Conservation (phyloP, 345 rosid species). For the Gossypium anomalum region DNA sequence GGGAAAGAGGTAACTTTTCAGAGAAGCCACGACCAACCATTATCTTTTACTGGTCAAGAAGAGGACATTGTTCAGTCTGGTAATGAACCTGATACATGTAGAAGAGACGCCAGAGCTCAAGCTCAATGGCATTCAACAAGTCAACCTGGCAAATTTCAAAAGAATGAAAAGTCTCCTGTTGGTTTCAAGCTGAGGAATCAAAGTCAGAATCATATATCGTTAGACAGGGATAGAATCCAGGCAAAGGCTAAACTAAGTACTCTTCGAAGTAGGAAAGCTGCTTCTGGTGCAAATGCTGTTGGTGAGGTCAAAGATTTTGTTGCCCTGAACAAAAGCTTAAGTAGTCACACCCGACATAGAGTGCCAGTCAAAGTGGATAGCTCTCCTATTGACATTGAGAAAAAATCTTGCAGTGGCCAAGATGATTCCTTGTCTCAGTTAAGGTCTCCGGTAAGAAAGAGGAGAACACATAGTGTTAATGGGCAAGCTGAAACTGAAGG, state of each 20-base stretch:
- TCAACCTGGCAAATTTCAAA: constrained; percentile 33
- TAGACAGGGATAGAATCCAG: constrained; percentile 34
- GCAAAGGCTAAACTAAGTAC: constrained; percentile 31
- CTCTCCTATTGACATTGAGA: constrained; percentile 29
- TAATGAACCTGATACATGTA: constrained; percentile 22
- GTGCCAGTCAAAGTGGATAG: constrained; percentile 30
- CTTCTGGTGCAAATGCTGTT: constrained; percentile 33
- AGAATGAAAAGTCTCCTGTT: constrained; percentile 32
- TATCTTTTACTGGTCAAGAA: constrained; percentile 16
- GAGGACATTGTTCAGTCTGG: constrained; percentile 15
- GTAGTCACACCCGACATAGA: constrained; percentile 40
- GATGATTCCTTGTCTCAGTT: constrained; percentile 42
- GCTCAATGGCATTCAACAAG: constrained; percentile 22
- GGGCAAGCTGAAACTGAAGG: constrained; percentile 37
- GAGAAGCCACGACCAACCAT: constrained; percentile 32
- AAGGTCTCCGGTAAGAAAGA: constrained; percentile 47
- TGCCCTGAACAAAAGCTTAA: constrained; percentile 51
- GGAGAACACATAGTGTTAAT: constrained; percentile 41
- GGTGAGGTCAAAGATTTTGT: constrained; percentile 51
- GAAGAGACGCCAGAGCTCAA: constrained; percentile 25
- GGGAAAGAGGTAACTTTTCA: constrained; percentile 32
- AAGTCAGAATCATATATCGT: constrained; percentile 27
- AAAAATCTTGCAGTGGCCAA: constrained; percentile 29
- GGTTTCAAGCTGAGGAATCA: constrained; percentile 27
- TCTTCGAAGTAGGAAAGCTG: constrained; percentile 41